Base-by-base conservation (phyloP, 768 basidiomycete species). In the Tricholoma matsutake region DNA sequence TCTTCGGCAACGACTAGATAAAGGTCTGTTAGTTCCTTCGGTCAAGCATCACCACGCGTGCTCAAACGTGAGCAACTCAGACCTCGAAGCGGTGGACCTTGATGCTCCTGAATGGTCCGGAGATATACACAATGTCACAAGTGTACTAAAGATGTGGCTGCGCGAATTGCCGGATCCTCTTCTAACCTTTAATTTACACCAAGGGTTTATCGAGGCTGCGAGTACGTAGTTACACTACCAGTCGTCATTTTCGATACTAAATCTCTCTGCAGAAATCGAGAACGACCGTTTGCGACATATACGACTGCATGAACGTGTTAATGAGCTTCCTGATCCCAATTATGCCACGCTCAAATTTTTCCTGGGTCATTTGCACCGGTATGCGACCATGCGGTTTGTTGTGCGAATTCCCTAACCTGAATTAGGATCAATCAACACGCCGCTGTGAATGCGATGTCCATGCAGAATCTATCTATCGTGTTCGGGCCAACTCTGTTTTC, bases 401-500 rank as follows among this genome's bases (percentile, higher is more conserved):
- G 45, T 45, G 8, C n/a, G n/a, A 32, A 29, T 18, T 31, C 16
- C 13, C 20, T 54, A 5, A 25, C 35, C 18, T 32, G 43, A 28
- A 29, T 22, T 68, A 96, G 94, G 70, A 86, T 97, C 61, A 84
- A 83, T 47, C 82, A 88, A 67, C 83, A 86, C 65, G 87, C 94
- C 63, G 72, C 82, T 10, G 82, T 86, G 47, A 98, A 98, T 73
- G 87, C 91, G 37, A 98, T 98, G 96, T 87, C 91, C 4, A 86
- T 91, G 63, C 89, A 91, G 65, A 98, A 98, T 74, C 77, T 99
- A 28, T 88, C 94, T 5, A 97, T 98, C 68, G 94, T 99, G 18
- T 98, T 99, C 74, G 97, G 97, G 3, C 97, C 96, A n/a, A 98
- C 96, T 4, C 78, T 99, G 20, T 91, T 98, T 67, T 89, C 94